A percentile compares a stretch with the other conserved stretches of the same genome.
Evolutionary conservation across 176 grass and related monocot species (phyloP).

Genomic region (Aegilops sharonensis): DNA sequence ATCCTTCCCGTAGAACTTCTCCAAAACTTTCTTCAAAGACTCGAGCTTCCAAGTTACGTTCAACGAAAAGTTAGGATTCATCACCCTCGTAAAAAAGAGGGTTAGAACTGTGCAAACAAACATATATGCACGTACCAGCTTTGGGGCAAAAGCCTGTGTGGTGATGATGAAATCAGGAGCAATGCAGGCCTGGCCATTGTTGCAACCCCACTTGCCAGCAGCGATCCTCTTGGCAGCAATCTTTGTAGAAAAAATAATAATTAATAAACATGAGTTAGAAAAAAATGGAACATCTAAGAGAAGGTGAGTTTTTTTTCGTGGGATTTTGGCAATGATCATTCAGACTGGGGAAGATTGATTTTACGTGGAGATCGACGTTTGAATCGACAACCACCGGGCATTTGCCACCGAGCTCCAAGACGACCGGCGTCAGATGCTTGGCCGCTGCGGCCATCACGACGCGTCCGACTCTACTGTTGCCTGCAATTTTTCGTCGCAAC

Average conservation of each 20-base stretch:
- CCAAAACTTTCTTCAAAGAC: constrained; percentile 49
- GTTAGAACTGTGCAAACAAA: not conserved
- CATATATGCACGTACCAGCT: constrained; percentile 42
- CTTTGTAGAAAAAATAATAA: constrained; percentile 30
- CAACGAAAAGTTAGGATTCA: not conserved
- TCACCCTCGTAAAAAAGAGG: no score
- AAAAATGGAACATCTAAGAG: not conserved
- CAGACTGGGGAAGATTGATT: not conserved
- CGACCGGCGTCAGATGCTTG: constrained; percentile 73
- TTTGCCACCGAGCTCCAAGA: constrained; percentile 84
- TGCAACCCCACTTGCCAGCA: constrained; percentile 80
- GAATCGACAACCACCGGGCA: constrained; percentile 66
- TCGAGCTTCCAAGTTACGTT: constrained; percentile 40
- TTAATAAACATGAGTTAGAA: not conserved
- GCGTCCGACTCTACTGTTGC: constrained; percentile 65
- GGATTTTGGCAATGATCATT: not conserved
- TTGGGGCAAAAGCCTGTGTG: constrained; percentile 66
- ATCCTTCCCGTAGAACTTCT: constrained; percentile 76
- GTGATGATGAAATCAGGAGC: constrained; percentile 85
- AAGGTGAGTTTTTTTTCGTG: not conserved
- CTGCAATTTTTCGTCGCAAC: constrained; percentile 29
- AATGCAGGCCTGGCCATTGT: constrained; percentile 78
- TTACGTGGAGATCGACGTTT: constrained; percentile 58
- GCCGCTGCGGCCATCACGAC: constrained; percentile 61
- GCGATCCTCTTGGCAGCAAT: constrained; percentile 70